A percentile compares a stretch with the other conserved stretches of the same genome.
Evolutionary conservation across 1,284 basidiomycete genomes (phyloP).

Genomic region (Ganoderma multipileum): DNA sequence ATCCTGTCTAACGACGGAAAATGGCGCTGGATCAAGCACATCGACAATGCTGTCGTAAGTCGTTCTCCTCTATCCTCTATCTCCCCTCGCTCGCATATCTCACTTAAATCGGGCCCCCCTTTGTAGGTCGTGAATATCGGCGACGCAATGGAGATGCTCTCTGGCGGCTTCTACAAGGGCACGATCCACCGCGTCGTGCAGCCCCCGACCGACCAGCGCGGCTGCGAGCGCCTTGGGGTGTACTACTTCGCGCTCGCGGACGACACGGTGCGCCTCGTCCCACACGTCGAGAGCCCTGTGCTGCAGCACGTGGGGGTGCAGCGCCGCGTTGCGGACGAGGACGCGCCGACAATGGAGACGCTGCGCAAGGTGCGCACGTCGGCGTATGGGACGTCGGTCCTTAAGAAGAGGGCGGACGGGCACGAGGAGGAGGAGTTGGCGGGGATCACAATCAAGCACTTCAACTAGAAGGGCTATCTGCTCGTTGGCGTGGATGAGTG

Average conservation of each 20-base stretch:
- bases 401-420: conserved; percentile 38
- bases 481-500: too few species aligned
- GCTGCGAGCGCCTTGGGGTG: conserved; percentile 48
- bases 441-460: conserved; percentile 44
- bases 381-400: conserved; percentile 42
- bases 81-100: not conserved
- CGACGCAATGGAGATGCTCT: conserved; percentile 51
- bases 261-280: conserved; percentile 40
- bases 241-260: conserved; percentile 49
- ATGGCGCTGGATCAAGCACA: conserved; percentile 67
- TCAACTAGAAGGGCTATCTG: conserved; percentile 34
- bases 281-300: conserved; percentile 40
- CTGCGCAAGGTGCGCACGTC: conserved; percentile 49
- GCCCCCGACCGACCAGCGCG: conserved; percentile 55
- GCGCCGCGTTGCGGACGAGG: conserved; percentile 40
- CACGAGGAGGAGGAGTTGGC: conserved; percentile 43
- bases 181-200: conserved; percentile 52
- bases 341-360: conserved; percentile 46
- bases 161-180: conserved; percentile 51
- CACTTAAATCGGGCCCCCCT: not conserved
- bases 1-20: conserved; percentile 56
- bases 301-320: conserved; percentile 42
- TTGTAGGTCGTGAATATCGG: conserved; percentile 49
- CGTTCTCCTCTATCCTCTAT: not conserved
- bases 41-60: conserved; percentile 62